A percentile compares a stretch with the other conserved stretches of the same genome.
Evolutionary conservation across 352 stramenopile species (phyloP).

Genomic region (Globisporangium ultimum): DNA sequence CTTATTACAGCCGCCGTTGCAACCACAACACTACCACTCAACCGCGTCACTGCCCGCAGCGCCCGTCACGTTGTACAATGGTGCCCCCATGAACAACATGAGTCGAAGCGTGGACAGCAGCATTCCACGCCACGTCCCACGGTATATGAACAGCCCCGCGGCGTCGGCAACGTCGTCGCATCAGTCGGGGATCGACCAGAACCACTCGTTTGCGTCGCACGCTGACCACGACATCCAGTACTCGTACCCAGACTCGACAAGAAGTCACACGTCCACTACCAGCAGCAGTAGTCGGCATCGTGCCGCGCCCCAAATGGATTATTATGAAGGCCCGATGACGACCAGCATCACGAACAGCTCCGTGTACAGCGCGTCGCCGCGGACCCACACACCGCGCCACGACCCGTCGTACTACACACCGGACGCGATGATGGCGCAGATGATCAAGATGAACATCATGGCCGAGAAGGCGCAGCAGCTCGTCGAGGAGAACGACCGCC

Average conservation of each 20-base stretch:
- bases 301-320: conserved; percentile 6
- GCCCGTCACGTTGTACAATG: conserved; percentile 9
- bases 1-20: conserved; percentile 5
- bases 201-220: background rate
- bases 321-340: conserved; percentile 1
- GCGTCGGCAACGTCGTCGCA: conserved; percentile 1
- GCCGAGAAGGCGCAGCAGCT: conserved; percentile 62
- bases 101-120: conserved; percentile 3
- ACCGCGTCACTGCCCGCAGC: conserved; percentile 1
- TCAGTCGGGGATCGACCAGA: background rate
- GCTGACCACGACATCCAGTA: background rate
- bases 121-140: conserved; percentile 11
- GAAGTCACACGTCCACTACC: conserved; percentile 13
- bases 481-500: conserved; percentile 56
- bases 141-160: conserved; percentile 8
- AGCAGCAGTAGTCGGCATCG: conserved; percentile 1
- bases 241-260: background rate
- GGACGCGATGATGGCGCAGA: conserved; percentile 63
- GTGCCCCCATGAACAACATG: background rate
- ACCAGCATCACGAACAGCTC: conserved; percentile 10
- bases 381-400: background rate
- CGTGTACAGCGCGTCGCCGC: conserved; percentile 4
- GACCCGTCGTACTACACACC: conserved; percentile 17
- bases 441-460: conserved; percentile 77
- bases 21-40: background rate